phyloP scores from a whole-genome alignment of 2,329 filamentous ascomycete genomes.

The Incumbomyces lentus region DNA sequence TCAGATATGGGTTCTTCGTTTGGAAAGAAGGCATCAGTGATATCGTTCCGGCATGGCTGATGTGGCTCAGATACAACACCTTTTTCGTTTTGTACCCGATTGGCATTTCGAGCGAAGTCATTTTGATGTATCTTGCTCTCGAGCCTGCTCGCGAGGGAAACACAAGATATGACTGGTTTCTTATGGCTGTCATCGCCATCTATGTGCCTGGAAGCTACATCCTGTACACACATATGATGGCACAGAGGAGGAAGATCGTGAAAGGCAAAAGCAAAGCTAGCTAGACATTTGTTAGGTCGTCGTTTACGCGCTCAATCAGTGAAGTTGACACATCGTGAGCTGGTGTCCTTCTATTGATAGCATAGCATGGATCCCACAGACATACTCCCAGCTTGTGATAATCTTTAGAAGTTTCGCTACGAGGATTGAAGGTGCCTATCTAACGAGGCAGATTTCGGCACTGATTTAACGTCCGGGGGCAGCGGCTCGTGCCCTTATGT shows the following conservation, averaged over 20 bases:
- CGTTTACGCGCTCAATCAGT: too few species aligned
- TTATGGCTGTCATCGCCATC: constrained; percentile 57
- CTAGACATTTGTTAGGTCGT: background rate
- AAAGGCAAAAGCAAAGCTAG: constrained; percentile 45
- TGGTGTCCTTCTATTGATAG: background rate
- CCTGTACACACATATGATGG: constrained; percentile 90
- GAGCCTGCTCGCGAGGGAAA: constrained; percentile 42
- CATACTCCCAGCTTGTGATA: too few species aligned
- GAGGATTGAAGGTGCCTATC: too few species aligned
- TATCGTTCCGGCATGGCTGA: constrained; percentile 53
- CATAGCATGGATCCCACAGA: too few species aligned
- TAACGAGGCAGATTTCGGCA: too few species aligned
- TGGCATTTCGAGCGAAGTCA: constrained; percentile 80
- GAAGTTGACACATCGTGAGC: background rate
- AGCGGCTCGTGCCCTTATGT: too few species aligned
- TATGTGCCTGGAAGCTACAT: constrained; percentile 80
- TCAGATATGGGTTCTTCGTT: constrained; percentile 87
- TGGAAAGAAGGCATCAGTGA: constrained; percentile 49
- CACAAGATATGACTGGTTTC: constrained; percentile 45
- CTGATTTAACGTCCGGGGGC: too few species aligned
- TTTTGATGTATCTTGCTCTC: constrained; percentile 63
- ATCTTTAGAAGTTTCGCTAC: too few species aligned
- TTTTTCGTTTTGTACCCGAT: constrained; percentile 90
- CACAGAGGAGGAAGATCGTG: constrained; percentile 72
- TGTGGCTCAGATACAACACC: constrained; percentile 74